Evolutionary conservation across 2,329 filamentous ascomycete species (phyloP).

Genomic region (Basipetospora sp.): DNA sequence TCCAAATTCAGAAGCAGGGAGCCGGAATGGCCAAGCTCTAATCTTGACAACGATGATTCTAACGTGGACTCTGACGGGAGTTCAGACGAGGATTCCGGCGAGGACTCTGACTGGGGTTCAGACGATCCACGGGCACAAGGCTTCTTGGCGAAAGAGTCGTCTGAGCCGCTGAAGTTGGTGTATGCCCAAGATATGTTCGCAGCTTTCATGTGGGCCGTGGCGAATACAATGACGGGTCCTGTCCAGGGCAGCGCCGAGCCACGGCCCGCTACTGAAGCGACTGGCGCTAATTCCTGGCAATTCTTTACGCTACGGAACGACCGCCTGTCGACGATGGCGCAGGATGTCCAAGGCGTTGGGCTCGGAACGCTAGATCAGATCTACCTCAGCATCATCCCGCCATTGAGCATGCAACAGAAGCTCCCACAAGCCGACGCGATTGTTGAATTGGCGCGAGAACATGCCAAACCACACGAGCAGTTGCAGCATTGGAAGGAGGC

Average conservation of each 20-base stretch:
- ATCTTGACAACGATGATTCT: neutral
- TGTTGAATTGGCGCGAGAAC: conserved; percentile 7
- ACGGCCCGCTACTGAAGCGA: neutral
- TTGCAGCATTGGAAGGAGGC: conserved; percentile 9
- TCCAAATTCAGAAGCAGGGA: neutral
- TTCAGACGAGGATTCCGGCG: neutral
- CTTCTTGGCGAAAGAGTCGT: conserved; percentile 7
- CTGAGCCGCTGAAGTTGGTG: conserved; percentile 8
- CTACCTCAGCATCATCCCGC: conserved; percentile 16
- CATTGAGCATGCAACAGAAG: conserved; percentile 10
- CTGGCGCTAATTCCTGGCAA: conserved; percentile 6
- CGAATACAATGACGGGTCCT: conserved; percentile 8
- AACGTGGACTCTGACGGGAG: neutral
- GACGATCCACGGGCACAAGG: neutral
- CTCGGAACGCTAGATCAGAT: conserved; percentile 10
- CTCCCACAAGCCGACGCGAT: conserved; percentile 8
- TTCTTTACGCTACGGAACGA: conserved; percentile 11
- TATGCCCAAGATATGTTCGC: conserved; percentile 17
- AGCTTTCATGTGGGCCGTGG: conserved; percentile 15
- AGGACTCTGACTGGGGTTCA: neutral
- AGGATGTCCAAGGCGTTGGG: conserved; percentile 13
- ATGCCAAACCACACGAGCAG: conserved; percentile 8
- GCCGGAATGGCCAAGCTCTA: neutral
- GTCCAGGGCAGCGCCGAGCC: neutral
- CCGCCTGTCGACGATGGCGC: conserved; percentile 10